Conservation (phyloP, 1,284 basidiomycete species). For the Leccinum angustisporum region DNA sequence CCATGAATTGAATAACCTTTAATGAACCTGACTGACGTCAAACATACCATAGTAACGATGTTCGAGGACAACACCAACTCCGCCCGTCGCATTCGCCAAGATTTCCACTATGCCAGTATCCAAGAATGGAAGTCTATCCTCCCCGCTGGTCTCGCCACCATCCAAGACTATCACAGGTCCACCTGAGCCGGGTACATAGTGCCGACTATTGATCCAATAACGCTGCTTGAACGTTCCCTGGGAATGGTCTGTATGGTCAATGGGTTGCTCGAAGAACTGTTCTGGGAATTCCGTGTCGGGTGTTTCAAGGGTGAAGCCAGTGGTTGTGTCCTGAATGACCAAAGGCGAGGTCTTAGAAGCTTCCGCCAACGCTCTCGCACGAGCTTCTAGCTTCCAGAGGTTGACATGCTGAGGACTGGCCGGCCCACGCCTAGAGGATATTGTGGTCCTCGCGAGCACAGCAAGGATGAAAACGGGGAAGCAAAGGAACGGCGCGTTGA, state of each 20-base stretch:
- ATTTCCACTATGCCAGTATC: constrained; percentile 88
- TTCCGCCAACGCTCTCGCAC: constrained; percentile 10
- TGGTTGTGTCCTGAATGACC: constrained; percentile 24
- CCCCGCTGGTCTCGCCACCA: constrained; percentile 82
- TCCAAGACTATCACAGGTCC: constrained; percentile 83
- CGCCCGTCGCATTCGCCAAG: constrained; percentile 78
- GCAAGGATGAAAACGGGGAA: constrained; percentile 15
- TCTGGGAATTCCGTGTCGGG: constrained; percentile 45
- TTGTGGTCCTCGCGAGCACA: constrained; percentile 11
- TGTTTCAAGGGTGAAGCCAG: not conserved
- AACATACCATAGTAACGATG: constrained; percentile 79
- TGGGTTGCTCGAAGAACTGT: constrained; percentile 78
- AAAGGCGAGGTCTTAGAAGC: constrained; percentile 15
- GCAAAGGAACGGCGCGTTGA: constrained; percentile 12
- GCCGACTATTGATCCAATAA: constrained; percentile 88
- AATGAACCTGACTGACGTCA: constrained; percentile 11
- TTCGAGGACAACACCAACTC: constrained; percentile 87
- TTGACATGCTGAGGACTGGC: constrained; percentile 43
- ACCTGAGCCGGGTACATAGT: constrained; percentile 71
- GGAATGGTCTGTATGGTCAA: constrained; percentile 72
- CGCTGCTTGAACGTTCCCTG: constrained; percentile 66
- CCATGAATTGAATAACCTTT: constrained; percentile 7
- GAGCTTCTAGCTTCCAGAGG: constrained; percentile 40
- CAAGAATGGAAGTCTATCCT: constrained; percentile 66
- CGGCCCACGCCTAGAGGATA: constrained; percentile 16